Evolutionary conservation across 2,329 filamentous ascomycete species (phyloP), one percentile per base, ranked within the genome.

Genomic region (Penicillium sp.): DNA sequence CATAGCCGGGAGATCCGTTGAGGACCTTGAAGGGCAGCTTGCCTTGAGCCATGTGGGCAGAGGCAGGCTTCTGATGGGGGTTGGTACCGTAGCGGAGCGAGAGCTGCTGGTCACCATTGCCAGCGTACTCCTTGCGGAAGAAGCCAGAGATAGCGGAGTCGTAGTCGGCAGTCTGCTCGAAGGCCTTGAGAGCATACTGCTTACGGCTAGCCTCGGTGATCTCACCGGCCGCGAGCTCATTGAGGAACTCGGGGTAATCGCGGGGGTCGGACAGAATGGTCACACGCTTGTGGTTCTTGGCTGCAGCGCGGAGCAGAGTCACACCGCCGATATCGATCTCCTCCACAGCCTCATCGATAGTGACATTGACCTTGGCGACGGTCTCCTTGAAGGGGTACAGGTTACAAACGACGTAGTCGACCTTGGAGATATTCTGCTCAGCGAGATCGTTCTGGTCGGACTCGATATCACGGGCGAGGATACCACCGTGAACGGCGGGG

Each of bases 371-470:
- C 80, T 96, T 95, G 64, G 90, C 87, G 62, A 99, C 85, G 28
- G 93, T 99, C 71, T 97, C 91, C 78, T 96, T 96, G 84, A 99
- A 99, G 11, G 93, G 93, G 74, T 99, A 97, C 48, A 99, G 81
- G 77, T 99, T 99, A 86, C 93, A 97, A 69, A 99, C 87, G 63
- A 95, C 89, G 64, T 86, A 95, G 80, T 95, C 89, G 52, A 95
- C 89, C 77, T 95, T 95, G 77, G 88, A 81, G 71, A 95, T 95
- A 75, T 90, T 93, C 76, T 95, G 89, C 72, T 93, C 88, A 43
- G 89, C 89, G 41, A 99, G 85, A 68, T 99, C 93, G 75, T 95
- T 95, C 76, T 97, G 89, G 74, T 99, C 93, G 12, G 91, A 92
- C 60, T 88, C 90, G 60, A 97, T 86, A 73, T 97, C 85, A 58